Conservation (phyloP, 257 asterid genomes). For the Fraxinus excelsior region DNA sequence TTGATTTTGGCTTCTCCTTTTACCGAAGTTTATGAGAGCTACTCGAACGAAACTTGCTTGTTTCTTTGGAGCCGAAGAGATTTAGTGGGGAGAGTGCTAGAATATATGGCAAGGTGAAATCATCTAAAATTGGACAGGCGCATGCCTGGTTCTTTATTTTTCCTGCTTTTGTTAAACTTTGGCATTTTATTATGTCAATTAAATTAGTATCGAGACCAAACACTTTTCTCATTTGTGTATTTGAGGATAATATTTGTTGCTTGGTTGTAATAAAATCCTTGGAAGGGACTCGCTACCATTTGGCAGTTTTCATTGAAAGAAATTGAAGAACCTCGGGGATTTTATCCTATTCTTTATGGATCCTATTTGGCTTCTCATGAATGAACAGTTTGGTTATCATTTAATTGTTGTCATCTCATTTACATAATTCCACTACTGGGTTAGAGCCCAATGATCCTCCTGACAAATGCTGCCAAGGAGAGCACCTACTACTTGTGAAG, state of each 20-base stretch:
- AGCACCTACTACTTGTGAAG: too few species aligned
- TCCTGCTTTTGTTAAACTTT: too few species aligned
- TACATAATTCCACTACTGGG: too few species aligned
- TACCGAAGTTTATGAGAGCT: background rate
- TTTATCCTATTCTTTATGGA: background rate
- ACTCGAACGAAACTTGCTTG: background rate
- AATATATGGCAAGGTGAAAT: too few species aligned
- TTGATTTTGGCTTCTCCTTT: background rate
- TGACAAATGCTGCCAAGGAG: too few species aligned
- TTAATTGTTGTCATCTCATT: too few species aligned
- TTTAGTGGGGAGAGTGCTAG: background rate
- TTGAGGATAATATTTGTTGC: background rate
- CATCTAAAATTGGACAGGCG: too few species aligned
- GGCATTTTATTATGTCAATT: too few species aligned
- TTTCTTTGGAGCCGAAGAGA: background rate
- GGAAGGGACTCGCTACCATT: background rate
- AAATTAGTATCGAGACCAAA: background rate
- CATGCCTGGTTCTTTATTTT: too few species aligned
- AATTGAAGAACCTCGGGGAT: background rate
- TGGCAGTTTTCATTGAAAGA: too few species aligned
- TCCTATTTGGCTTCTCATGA: background rate
- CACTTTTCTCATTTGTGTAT: background rate
- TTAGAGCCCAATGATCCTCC: too few species aligned
- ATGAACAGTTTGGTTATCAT: background rate
- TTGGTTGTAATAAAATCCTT: background rate